Base-by-base conservation (phyloP, 2,329 filamentous ascomycete species). In the Penicillium paneum region DNA sequence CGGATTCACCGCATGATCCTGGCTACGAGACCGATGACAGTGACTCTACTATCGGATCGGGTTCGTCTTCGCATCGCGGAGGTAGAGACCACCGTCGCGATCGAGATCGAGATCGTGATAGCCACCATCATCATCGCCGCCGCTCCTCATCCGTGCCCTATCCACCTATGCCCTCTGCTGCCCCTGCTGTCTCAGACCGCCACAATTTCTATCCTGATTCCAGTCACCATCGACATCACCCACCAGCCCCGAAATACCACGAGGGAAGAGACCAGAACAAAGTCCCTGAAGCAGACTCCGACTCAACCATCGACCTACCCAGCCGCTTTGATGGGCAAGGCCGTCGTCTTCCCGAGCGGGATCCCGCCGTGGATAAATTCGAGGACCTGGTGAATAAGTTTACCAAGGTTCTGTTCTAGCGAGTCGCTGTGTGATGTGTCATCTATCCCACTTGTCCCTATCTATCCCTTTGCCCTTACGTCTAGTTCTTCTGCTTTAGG, bases 1-100 rank as follows among this genome's bases (percentile, higher is more conserved):
- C 47, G 10, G 29, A 56, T 28, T 38, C 38, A 5, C 49, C 54
- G n/a, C 44, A 32, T 2, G 65, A 71, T 49, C 60, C 58, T 3
- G 75, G 73, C 6, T 77, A 78, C 43, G 75, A 78, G 56, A 72
- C 73, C 1, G 75, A 75, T 52, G 75, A 77, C 49, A 76, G 70
- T 49, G 71, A 76, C 45, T 70, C 70, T 1, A 74, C 71, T 8
- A 55, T 74, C 48, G 61, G 61, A 5, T 26, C 38, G 58, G 57
- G 52, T 24, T 43, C 47, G 26, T 17, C 19, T 49, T 54, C 34
- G 42, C 52, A 61, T 28, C 56, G 53, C 48, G 11, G 19, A 5
- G 17, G 6, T 64, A 58, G 21, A 34, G 6, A 15, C 21, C 26
- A 21, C n/a, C 17, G 8, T 40, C 45, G 19, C 24, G 17, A 48